Percentiles rank a stretch among this genome's conserved stretches.
Conservation (phyloP, 2,329 filamentous ascomycete species). For the Purpureocillium takamizusanense region DNA sequence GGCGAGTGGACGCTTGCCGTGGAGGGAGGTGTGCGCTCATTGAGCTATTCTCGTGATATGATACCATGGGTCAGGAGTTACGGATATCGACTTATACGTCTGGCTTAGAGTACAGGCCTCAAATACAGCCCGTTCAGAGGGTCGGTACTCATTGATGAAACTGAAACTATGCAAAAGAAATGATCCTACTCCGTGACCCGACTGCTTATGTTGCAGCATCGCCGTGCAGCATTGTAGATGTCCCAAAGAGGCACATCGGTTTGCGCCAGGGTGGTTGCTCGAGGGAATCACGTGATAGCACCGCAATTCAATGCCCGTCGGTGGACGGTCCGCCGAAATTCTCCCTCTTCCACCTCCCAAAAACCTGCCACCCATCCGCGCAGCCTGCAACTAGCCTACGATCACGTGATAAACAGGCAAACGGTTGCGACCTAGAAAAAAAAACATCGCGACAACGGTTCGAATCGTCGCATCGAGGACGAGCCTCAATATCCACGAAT, state of each 20-base stretch:
- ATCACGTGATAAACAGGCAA: constrained; percentile 23
- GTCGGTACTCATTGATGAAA: too few relatives aligned
- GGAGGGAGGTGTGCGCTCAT: constrained; percentile 6
- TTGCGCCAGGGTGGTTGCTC: constrained; percentile 10
- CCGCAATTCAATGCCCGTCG: constrained; percentile 9
- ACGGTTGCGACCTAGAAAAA: constrained; percentile 15
- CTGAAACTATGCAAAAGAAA: too few relatives aligned
- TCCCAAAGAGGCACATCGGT: constrained; percentile 14
- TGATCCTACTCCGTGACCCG: too few relatives aligned
- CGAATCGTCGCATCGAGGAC: constrained; percentile 12
- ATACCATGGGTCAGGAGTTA: constrained; percentile 26
- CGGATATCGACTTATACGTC: constrained; percentile 1
- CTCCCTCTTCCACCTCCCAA: constrained; percentile 8
- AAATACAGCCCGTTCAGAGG: too few relatives aligned
- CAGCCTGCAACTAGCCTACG: constrained; percentile 9
- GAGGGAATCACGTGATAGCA: constrained; percentile 23
- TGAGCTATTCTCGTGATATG: constrained; percentile 19
- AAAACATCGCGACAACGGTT: constrained; percentile 11
- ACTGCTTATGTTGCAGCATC: too few relatives aligned
- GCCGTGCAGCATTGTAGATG: constrained; percentile 7
- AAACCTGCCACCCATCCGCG: not conserved
- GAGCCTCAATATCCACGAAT: constrained; percentile 11
- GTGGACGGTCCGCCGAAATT: constrained; percentile 3
- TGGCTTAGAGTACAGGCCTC: too few relatives aligned
- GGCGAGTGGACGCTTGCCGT: not conserved